Base-by-base conservation (phyloP, 2,329 filamentous ascomycete species). In the Dactylellina leptospora region DNA sequence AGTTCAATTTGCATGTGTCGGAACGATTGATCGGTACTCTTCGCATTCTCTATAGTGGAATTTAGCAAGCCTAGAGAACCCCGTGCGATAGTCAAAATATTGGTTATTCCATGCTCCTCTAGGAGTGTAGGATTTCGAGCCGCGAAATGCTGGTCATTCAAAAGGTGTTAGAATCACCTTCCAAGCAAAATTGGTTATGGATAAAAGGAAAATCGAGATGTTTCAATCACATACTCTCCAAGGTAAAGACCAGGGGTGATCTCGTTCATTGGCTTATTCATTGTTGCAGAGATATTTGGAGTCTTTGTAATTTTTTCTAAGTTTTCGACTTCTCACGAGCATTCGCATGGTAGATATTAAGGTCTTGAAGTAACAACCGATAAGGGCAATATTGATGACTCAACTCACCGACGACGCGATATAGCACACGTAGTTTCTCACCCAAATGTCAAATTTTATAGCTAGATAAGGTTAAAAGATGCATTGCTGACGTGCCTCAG, bases 231-330 rank as follows among this genome's bases (percentile, higher is more conserved):
- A 22, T 71, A 71, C 66, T 71, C 66, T 42, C 66, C 66, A 22
- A 71, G 66, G 33, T 59, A 71, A 4, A 71, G 36, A 16, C 58
- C 58, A 2, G 66, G 44, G 9, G 40, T 54, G 44, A 71, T 71
- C 22, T 71, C 66, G 11, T 71, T 51, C 66, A 71, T 63, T 40
- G 58, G 51, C 23, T 71, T 58, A n/a, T 71, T 71, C 66, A 71
- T 71, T 13, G 11, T 60, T 33, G 8, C 10, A 40, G 11, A 40
- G n/a, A n/a, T n/a, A n/a, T n/a, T n/a, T n/a, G n/a, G n/a, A n/a
- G n/a, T n/a, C n/a, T n/a, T n/a, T n/a, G n/a, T n/a, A n/a, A n/a
- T n/a, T n/a, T n/a, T n/a, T n/a, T n/a, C n/a, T n/a, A n/a, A n/a
- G n/a, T n/a, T n/a, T n/a, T n/a, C n/a, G n/a, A n/a, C n/a, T n/a